A percentile compares a stretch with the other conserved stretches of the same genome.
phyloP scores from a whole-genome alignment of 345 rosid species.

The Sisymbrium irio region DNA sequence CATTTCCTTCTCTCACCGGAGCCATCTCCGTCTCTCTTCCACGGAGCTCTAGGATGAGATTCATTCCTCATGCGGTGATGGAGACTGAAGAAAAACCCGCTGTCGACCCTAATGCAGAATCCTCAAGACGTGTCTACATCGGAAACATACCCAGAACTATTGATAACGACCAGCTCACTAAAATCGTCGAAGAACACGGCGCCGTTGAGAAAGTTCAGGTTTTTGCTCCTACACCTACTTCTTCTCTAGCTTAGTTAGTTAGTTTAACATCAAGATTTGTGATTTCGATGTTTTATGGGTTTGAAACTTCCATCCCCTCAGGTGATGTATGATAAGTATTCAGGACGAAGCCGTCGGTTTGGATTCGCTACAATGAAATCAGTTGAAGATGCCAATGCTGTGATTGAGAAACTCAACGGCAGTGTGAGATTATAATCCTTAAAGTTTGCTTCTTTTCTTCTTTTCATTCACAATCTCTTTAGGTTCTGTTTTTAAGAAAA shows the following conservation, averaged over 20 bases:
- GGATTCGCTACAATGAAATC: slow-evolving; percentile 89
- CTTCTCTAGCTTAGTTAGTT: not conserved
- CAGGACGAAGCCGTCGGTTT: slow-evolving; percentile 74
- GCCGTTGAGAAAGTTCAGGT: slow-evolving; percentile 83
- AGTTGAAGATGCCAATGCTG: slow-evolving; percentile 78
- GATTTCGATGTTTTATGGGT: not conserved
- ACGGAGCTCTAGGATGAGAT: slow-evolving; percentile 27
- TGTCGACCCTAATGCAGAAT: slow-evolving; percentile 45
- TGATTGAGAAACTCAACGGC: slow-evolving; percentile 76
- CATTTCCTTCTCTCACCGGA: slow-evolving; percentile 10
- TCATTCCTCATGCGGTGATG: slow-evolving; percentile 41
- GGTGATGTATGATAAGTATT: slow-evolving; percentile 89
- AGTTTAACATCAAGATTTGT: not conserved
- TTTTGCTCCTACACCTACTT: not conserved
- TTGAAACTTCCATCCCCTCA: slow-evolving; percentile 6
- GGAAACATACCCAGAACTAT: slow-evolving; percentile 81
- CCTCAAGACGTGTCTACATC: slow-evolving; percentile 59
- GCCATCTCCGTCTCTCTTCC: slow-evolving; percentile 19
- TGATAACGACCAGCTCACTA: slow-evolving; percentile 51
- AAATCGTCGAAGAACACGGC: slow-evolving; percentile 74
- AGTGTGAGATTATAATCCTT: slow-evolving; percentile 41
- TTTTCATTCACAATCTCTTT: not conserved
- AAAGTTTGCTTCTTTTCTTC: not conserved
- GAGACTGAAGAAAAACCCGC: slow-evolving; percentile 44
- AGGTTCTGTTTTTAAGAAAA: not conserved